These are phyloP conservation scores for Celoporthe dispersa DNA, from an alignment of 2,329 filamentous ascomycete species.

Conservation along the genomic window DNA sequence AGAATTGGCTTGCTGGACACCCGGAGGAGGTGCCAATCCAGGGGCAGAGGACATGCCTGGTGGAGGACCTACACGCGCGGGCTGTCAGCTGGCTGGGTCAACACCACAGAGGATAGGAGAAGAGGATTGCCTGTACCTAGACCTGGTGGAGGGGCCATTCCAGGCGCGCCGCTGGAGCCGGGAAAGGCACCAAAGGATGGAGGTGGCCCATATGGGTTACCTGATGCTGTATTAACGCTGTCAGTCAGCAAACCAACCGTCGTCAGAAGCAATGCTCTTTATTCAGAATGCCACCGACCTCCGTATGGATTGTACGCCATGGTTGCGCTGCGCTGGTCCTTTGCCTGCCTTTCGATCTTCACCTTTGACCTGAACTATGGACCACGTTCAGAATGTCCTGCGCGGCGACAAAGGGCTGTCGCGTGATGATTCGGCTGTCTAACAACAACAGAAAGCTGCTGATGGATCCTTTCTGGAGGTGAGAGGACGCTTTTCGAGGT, in stretches of 20 bases:
- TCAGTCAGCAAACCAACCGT: neutral
- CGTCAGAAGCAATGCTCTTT: neutral
- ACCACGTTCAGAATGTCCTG: slow-evolving; percentile 14
- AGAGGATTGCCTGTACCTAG: slow-evolving; percentile 63
- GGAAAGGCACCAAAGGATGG: slow-evolving; percentile 76
- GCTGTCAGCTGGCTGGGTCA: slow-evolving; percentile 25
- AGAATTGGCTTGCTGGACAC: slow-evolving; percentile 72
- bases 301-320: slow-evolving; percentile 69
- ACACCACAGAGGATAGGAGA: slow-evolving; percentile 12
- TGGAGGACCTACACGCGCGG: slow-evolving; percentile 63
- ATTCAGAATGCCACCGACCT: slow-evolving; percentile 43
- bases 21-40: slow-evolving; percentile 78
- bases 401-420: neutral
- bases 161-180: slow-evolving; percentile 61
- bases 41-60: slow-evolving; percentile 82
- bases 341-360: neutral
- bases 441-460: neutral
- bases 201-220: slow-evolving; percentile 71
- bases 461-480: neutral
- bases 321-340: slow-evolving; percentile 11
- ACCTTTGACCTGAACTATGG: neutral
- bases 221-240: slow-evolving; percentile 35
- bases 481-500: neutral
- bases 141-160: slow-evolving; percentile 79
- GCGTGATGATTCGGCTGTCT: neutral